phyloP scores from a whole-genome alignment of 306 rosid species.

The Vicia faba region DNA sequence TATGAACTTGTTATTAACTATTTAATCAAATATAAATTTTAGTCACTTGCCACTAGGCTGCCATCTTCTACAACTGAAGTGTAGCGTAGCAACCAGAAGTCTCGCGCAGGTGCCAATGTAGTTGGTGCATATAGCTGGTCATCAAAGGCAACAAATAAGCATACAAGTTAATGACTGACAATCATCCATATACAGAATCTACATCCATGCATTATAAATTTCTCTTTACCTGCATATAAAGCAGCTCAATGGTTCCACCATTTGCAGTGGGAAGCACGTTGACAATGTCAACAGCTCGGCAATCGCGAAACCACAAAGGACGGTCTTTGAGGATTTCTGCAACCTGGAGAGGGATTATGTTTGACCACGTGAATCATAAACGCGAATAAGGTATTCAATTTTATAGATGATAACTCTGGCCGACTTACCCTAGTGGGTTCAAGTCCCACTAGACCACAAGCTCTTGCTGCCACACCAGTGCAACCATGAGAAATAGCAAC shows the following conservation, averaged over 20 bases:
- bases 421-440: constrained; percentile 97
- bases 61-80: constrained; percentile 96
- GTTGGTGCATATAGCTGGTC: constrained; percentile 87
- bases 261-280: constrained; percentile 95
- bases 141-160: constrained; percentile 14
- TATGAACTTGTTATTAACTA: background rate
- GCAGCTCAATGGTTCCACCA: constrained; percentile 99
- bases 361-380: constrained; percentile 25
- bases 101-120: constrained; percentile 94
- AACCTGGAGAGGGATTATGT: constrained; percentile 58
- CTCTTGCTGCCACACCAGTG: constrained; percentile 99
- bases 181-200: background rate
- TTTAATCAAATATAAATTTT: constrained; percentile 16
- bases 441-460: constrained; percentile 99
- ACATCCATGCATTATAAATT: background rate
- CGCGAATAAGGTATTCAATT: constrained; percentile 19
- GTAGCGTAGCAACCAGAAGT: constrained; percentile 95
- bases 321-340: constrained; percentile 98
- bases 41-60: constrained; percentile 78
- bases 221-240: constrained; percentile 83
- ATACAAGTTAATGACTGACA: constrained; percentile 1
- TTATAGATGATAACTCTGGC: background rate
- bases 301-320: constrained; percentile 94
- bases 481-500: constrained; percentile 99
- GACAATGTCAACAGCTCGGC: constrained; percentile 95